Percentiles rank a stretch among this genome's conserved stretches.
phyloP scores from a whole-genome alignment of 441 rosid genomes.

The Corymbia citriodora region DNA sequence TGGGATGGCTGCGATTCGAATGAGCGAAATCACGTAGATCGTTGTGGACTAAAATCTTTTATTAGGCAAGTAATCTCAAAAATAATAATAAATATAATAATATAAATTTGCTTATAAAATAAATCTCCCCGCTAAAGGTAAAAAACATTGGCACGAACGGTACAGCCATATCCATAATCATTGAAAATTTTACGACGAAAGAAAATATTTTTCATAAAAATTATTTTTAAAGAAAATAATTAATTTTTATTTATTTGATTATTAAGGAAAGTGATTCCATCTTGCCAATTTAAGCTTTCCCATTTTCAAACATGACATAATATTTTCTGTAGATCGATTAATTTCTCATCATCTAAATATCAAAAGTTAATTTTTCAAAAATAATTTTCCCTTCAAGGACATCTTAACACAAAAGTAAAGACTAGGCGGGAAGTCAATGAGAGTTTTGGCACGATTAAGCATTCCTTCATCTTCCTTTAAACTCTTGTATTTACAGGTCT shows the following conservation, averaged over 20 bases:
- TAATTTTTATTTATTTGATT: too few relatives aligned
- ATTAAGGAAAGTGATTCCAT: too few relatives aligned
- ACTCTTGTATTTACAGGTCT: neutral
- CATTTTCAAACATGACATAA: too few relatives aligned
- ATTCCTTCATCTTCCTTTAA: neutral
- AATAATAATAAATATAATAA: neutral
- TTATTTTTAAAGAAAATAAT: too few relatives aligned
- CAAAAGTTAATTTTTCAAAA: too few relatives aligned
- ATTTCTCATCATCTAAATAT: too few relatives aligned
- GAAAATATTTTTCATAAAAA: neutral
- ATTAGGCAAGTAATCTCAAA: neutral
- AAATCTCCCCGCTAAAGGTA: neutral
- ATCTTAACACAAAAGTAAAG: too few relatives aligned
- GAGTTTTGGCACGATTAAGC: neutral
- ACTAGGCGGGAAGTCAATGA: fast-evolving
- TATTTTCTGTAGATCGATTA: too few relatives aligned
- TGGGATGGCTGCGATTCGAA: neutral
- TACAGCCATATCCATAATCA: neutral
- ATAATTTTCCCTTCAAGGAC: too few relatives aligned
- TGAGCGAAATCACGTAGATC: neutral
- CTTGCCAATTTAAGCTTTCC: too few relatives aligned
- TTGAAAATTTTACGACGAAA: too few relatives aligned
- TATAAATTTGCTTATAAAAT: neutral
- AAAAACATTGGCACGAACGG: neutral
- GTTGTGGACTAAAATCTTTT: neutral